Conservation (phyloP, 805 yeast genomes). For the Zygosaccharomyces bisporus region DNA sequence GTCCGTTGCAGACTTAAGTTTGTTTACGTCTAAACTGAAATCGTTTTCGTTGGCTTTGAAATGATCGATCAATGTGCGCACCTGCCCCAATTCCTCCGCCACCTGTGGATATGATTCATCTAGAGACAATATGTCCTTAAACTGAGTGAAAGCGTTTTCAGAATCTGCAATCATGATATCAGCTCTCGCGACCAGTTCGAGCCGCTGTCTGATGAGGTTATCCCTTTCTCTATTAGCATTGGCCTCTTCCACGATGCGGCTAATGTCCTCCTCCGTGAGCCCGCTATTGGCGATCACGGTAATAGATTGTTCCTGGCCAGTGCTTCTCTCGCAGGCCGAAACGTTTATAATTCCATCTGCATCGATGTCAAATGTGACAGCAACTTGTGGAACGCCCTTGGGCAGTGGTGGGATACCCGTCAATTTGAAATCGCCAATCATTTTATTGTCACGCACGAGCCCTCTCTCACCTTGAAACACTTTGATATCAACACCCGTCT, state of each 20-base stretch:
- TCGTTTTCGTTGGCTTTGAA: slow-evolving; percentile 53
- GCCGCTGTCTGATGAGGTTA: slow-evolving; percentile 52
- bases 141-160: slow-evolving; percentile 71
- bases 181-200: slow-evolving; percentile 69
- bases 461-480: slow-evolving; percentile 82
- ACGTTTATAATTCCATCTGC: slow-evolving; percentile 83
- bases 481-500: slow-evolving; percentile 75
- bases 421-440: slow-evolving; percentile 70
- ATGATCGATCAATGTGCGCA: slow-evolving; percentile 42
- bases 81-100: slow-evolving; percentile 38
- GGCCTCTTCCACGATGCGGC: slow-evolving; percentile 61
- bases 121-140: slow-evolving; percentile 42
- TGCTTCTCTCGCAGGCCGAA: slow-evolving; percentile 73
- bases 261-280: slow-evolving; percentile 63
- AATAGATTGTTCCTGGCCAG: slow-evolving; percentile 63
- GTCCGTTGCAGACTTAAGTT: slow-evolving; percentile 63
- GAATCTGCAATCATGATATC: slow-evolving; percentile 81
- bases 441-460: slow-evolving; percentile 69
- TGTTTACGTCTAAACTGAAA: slow-evolving; percentile 42
- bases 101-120: slow-evolving; percentile 46
- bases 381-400: slow-evolving; percentile 76
- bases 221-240: slow-evolving; percentile 58
- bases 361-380: slow-evolving; percentile 73
- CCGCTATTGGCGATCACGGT: slow-evolving; percentile 70
- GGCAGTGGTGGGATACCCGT: slow-evolving; percentile 71